These are phyloP conservation scores for Kwoniella botswanensis DNA, from an alignment of 768 basidiomycete genomes.

Conservation along the genomic window DNA sequence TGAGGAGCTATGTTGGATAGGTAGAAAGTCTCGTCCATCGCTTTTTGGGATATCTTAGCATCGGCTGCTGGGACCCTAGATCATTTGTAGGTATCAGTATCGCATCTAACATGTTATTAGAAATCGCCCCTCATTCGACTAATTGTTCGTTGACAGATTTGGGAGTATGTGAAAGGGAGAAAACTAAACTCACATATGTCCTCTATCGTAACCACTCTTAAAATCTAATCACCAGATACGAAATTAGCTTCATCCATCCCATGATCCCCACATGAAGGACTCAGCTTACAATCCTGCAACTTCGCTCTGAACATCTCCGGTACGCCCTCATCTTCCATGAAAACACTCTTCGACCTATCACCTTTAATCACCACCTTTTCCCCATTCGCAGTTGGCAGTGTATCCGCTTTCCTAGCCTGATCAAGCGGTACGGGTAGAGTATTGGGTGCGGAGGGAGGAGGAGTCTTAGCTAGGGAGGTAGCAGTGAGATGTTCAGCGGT, in stretches of 20 bases:
- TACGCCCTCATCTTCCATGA: slow-evolving; percentile 79
- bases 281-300: slow-evolving; percentile 69
- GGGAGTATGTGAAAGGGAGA: neutral
- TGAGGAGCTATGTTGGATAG: slow-evolving; percentile 97
- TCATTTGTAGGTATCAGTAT: too few relatives aligned
- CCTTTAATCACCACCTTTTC: slow-evolving; percentile 55
- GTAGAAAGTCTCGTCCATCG: slow-evolving; percentile 96
- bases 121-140: too few relatives aligned
- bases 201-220: slow-evolving; percentile 90
- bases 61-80: slow-evolving; percentile 93
- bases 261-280: neutral
- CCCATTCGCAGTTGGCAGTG: slow-evolving; percentile 12
- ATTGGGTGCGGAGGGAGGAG: slow-evolving; percentile 41
- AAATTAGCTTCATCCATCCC: neutral
- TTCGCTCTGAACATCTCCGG: slow-evolving; percentile 79
- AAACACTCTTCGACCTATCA: slow-evolving; percentile 76
- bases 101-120: too few relatives aligned
- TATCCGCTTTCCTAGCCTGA: slow-evolving; percentile 42
- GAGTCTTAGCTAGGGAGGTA: slow-evolving; percentile 69
- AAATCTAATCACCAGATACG: slow-evolving; percentile 63
- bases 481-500: slow-evolving; percentile 93
- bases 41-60: slow-evolving; percentile 84
- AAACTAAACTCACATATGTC: slow-evolving; percentile 77
- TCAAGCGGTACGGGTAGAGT: slow-evolving; percentile 56
- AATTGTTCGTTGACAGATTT: too few relatives aligned